phyloP scores from a whole-genome alignment of 1,139 yeast genomes.

The Trichomonascaceae sp. region DNA sequence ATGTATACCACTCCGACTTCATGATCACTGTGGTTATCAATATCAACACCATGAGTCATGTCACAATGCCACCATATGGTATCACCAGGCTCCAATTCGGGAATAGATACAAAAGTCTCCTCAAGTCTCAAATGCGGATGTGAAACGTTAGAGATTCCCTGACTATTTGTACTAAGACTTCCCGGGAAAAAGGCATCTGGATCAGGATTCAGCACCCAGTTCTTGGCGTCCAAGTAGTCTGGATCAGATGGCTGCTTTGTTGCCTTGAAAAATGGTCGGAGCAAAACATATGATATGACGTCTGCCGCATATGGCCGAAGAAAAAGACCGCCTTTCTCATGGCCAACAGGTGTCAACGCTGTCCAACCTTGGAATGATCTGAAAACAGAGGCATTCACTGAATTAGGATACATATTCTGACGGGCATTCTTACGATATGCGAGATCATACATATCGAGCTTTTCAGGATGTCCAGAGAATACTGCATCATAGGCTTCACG shows the following conservation, averaged over 20 bases:
- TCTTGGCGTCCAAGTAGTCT: slow-evolving; percentile 6
- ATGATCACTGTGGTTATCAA: slow-evolving; percentile 33
- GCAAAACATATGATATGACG: slow-evolving; percentile 38
- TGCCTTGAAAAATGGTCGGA: slow-evolving; percentile 39
- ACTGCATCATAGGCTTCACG: slow-evolving; percentile 36
- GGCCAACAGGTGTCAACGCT: slow-evolving; percentile 33
- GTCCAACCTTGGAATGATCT: slow-evolving; percentile 37
- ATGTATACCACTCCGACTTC: slow-evolving; percentile 38
- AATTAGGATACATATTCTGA: slow-evolving; percentile 35
- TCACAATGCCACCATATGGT: slow-evolving; percentile 47
- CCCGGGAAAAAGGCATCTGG: slow-evolving; percentile 11
- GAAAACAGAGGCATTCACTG: slow-evolving; percentile 34
- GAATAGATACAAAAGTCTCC: slow-evolving; percentile 20
- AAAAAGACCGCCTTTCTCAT: slow-evolving; percentile 41
- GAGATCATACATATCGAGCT: slow-evolving; percentile 40
- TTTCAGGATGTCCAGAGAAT: slow-evolving; percentile 41
- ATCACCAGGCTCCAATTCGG: slow-evolving; percentile 29
- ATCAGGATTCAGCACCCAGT: slow-evolving; percentile 3
- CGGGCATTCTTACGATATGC: slow-evolving; percentile 35
- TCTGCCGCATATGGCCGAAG: slow-evolving; percentile 32
- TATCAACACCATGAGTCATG: slow-evolving; percentile 41
- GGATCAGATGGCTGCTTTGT: slow-evolving; percentile 10
- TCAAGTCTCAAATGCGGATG: slow-evolving; percentile 24
- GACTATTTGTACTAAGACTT: slow-evolving; percentile 26
- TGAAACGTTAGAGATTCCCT: slow-evolving; percentile 23